Evolutionary conservation across 306 rosid species (phyloP).

Genomic region (Amphicarpaea edgeworthii): DNA sequence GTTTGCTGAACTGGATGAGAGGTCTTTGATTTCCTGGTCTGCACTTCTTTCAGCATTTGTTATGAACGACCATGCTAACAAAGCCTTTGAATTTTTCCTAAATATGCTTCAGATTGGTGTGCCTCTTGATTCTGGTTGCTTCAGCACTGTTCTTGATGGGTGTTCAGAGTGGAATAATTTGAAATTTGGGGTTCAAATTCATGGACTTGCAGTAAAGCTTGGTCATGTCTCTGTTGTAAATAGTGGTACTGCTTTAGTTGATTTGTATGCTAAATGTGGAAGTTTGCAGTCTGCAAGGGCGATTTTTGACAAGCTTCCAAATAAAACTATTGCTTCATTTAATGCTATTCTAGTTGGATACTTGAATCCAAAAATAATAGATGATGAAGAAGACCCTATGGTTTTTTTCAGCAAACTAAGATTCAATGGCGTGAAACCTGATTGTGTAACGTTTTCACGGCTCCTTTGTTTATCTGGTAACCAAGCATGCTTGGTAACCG

Average conservation of each 20-base stretch:
- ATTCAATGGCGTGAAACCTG: constrained; percentile 47
- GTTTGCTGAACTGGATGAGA: constrained; percentile 43
- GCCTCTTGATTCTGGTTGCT: constrained; percentile 52
- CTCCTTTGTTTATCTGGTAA: constrained; percentile 58
- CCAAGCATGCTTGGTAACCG: constrained; percentile 56
- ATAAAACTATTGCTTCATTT: constrained; percentile 53
- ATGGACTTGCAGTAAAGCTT: constrained; percentile 52
- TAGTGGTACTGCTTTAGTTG: constrained; percentile 53
- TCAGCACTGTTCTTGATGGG: constrained; percentile 52
- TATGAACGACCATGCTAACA: constrained; percentile 40
- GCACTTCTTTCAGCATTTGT: constrained; percentile 51
- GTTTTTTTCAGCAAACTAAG: constrained; percentile 51
- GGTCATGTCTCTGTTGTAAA: constrained; percentile 45
- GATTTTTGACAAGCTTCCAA: constrained; percentile 48
- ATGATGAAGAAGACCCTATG: constrained; percentile 53
- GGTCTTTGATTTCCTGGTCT: constrained; percentile 60
- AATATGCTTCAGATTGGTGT: constrained; percentile 49
- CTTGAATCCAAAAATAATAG: constrained; percentile 41
- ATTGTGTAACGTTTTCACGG: constrained; percentile 53
- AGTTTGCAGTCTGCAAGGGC: constrained; percentile 52
- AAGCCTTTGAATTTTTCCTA: constrained; percentile 46
- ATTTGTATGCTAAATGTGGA: constrained; percentile 57
- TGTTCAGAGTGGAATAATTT: constrained; percentile 60
- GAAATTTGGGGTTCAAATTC: constrained; percentile 53
- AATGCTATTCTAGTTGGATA: constrained; percentile 64